phyloP scores from a whole-genome alignment of 2,329 filamentous ascomycete species.

The Erysiphe pulchra region DNA sequence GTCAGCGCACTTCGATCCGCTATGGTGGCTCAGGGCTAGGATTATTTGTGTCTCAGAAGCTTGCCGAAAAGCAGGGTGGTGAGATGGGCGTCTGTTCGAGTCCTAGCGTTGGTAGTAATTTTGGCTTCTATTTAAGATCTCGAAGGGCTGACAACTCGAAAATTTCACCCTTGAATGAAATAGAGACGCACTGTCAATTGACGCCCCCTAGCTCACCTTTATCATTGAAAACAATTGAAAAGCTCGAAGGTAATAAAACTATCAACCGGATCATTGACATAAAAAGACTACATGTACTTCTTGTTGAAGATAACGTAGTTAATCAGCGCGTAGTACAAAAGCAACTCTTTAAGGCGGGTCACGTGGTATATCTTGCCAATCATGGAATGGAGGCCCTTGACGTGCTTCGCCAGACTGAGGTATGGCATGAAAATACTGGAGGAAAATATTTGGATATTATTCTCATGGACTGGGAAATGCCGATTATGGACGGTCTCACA shows the following conservation, averaged over 20 bases:
- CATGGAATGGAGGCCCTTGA: conserved; percentile 31
- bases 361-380: conserved; percentile 22
- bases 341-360: conserved; percentile 20
- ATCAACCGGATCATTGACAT: neutral
- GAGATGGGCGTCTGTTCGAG: conserved; percentile 48
- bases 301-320: conserved; percentile 35
- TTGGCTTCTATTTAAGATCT: conserved; percentile 49
- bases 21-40: conserved; percentile 61
- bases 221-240: neutral
- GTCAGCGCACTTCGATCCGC: conserved; percentile 44
- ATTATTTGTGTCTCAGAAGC: conserved; percentile 49
- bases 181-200: conserved; percentile 26
- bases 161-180: neutral
- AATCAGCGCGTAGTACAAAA: conserved; percentile 30
- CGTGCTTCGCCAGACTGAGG: conserved; percentile 5
- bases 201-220: neutral
- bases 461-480: conserved; percentile 59
- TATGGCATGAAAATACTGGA: conserved; percentile 7
- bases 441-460: conserved; percentile 28
- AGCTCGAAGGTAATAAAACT: neutral
- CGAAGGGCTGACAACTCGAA: conserved; percentile 12
- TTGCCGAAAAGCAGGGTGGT: conserved; percentile 56
- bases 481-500: conserved; percentile 42
- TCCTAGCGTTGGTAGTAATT: conserved; percentile 43
- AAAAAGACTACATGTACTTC: conserved; percentile 16